A percentile compares a stretch with the other conserved stretches of the same genome.
Conservation (phyloP, 106 monocot genomes). For the Alisma plantagoaquatica region DNA sequence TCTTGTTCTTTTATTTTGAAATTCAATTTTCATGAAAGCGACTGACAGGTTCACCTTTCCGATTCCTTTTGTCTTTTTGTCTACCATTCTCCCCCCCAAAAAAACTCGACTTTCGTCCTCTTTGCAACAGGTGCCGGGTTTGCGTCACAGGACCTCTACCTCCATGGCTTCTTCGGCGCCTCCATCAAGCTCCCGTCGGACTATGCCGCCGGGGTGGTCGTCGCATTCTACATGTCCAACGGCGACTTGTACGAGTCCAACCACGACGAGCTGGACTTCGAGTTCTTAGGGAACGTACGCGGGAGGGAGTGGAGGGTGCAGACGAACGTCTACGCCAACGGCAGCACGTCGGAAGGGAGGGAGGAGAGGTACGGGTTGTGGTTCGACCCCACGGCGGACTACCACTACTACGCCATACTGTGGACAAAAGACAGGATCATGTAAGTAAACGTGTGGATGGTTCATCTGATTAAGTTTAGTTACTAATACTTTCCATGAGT, state of each 20-base stretch:
- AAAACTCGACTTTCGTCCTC: no score
- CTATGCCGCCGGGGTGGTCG: slow-evolving; percentile 87
- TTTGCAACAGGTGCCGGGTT: no score
- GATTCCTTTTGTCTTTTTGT: no score
- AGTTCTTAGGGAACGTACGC: slow-evolving; percentile 86
- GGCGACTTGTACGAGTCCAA: slow-evolving; percentile 62
- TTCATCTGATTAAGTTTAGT: background rate
- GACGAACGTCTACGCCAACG: slow-evolving; percentile 86
- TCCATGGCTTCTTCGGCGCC: no score
- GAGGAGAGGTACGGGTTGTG: slow-evolving; percentile 71
- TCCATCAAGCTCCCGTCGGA: slow-evolving; percentile 78
- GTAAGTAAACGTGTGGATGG: slow-evolving; percentile 20
- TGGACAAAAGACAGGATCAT: slow-evolving; percentile 57
- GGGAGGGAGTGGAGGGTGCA: slow-evolving; percentile 80
- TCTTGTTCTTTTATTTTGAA: no score
- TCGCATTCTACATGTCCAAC: slow-evolving; percentile 90
- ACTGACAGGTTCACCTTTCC: no score
- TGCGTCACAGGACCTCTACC: no score
- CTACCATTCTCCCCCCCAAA: no score
- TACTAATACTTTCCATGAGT: background rate
- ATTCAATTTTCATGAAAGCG: no score
- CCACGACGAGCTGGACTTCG: slow-evolving; percentile 90
- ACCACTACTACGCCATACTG: slow-evolving; percentile 65
- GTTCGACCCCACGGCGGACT: slow-evolving; percentile 79
- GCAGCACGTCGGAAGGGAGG: slow-evolving; percentile 63